Conservation (phyloP, 345 rosid genomes). For the Pistacia vera region DNA sequence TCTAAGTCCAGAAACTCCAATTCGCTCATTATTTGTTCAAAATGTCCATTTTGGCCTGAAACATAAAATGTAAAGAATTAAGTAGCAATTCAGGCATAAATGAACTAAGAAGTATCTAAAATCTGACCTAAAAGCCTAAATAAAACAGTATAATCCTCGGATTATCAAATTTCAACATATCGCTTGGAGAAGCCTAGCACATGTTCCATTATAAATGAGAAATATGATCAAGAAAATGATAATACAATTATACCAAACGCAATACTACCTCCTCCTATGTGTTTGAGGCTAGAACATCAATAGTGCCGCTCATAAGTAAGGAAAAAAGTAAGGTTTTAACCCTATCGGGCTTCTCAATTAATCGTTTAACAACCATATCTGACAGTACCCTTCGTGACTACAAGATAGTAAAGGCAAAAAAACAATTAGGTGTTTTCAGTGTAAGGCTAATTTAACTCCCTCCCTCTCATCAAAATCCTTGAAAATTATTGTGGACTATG, state of each 20-base stretch:
- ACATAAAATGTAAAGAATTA: no score
- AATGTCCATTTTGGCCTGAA: no score
- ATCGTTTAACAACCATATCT: constrained; percentile 64
- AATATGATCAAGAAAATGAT: not conserved
- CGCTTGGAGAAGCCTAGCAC: constrained; percentile 49
- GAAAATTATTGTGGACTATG: constrained; percentile 55
- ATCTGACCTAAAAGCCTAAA: no score
- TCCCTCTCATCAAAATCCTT: constrained; percentile 2
- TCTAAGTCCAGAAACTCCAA: no score
- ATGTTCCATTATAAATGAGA: not conserved
- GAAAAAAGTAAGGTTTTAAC: constrained; percentile 53
- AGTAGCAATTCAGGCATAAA: no score
- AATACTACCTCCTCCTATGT: constrained; percentile 67
- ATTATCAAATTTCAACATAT: constrained; percentile 43
- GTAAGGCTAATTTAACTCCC: not conserved
- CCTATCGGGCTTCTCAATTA: constrained; percentile 67
- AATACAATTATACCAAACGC: not conserved
- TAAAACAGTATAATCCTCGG: no score
- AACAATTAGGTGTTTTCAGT: constrained; percentile 23
- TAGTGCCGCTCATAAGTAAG: constrained; percentile 56
- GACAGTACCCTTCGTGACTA: constrained; percentile 64
- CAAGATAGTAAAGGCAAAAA: constrained; percentile 20
- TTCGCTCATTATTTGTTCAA: no score
- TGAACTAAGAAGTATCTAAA: no score
- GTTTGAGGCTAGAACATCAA: constrained; percentile 64